Base-by-base conservation (phyloP, 192 early-diverging fungal genomes). In the Borealophlyctis nickersoniae region DNA sequence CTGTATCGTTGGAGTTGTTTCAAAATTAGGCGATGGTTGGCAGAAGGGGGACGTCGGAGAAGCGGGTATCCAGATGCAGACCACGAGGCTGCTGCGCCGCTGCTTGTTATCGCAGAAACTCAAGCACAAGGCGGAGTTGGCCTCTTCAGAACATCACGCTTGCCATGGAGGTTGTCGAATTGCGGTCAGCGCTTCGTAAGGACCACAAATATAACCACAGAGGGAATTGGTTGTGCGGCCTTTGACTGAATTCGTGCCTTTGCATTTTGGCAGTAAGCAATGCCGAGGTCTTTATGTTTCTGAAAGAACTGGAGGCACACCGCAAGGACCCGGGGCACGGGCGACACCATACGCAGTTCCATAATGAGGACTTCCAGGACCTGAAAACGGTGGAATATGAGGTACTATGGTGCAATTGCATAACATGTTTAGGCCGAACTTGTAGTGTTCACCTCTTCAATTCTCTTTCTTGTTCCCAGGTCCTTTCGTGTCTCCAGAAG, bases 401-500 rank as follows among this genome's bases (percentile, higher is more conserved):
- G 51, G 66, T 68, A n/a, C n/a, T n/a, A n/a, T n/a, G n/a, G n/a
- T n/a, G n/a, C n/a, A n/a, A n/a, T n/a, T n/a, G n/a, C 4, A n/a
- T 23, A 2, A 5, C 32, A 48, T 13, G 31, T 19, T 7, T 16
- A 67, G 24, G 32, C 19, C 14, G 24, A 22, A 9, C 29, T 16
- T 9, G 26, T n/a, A 23, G 36, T n/a, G 45, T 26, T 16, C 7
- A 24, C 33, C 23, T 19, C 16, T 4, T 35, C n/a, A 11, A 50
- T 11, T 22, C 52, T 34, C 23, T 49, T 13, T 14, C n/a, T n/a
- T n/a, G 45, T 4, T 36, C 32, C 48, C 72, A 82, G 66, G 74
- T 73, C 29, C 53, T 78, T 27, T 74, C 78, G 39, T 84, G 86
- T 52, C 73, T 92, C n/a, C 69, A 75, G 13, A 58, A 65, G 13